A percentile compares a stretch with the other conserved stretches of the same genome.
phyloP scores from a whole-genome alignment of 768 basidiomycete genomes.

The Termitomyces eurrhizus region DNA sequence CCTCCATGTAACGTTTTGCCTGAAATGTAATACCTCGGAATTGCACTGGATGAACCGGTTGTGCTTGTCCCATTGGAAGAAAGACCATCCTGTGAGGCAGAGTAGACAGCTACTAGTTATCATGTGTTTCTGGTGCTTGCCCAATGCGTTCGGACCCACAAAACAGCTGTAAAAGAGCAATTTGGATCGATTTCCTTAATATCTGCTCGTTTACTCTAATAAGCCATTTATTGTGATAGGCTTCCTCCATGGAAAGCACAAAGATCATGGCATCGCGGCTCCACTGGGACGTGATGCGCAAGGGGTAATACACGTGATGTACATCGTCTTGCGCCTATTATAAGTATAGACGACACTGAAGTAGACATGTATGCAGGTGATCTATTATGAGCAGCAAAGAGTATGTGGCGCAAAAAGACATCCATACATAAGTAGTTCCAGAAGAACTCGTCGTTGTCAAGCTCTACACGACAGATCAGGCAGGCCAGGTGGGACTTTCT shows the following conservation, averaged over 20 bases:
- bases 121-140: constrained; percentile 27
- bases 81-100: too few relatives aligned
- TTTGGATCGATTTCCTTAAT: too few relatives aligned
- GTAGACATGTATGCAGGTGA: not conserved
- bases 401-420: constrained; percentile 69
- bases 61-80: too few relatives aligned
- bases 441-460: constrained; percentile 30
- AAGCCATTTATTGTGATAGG: not conserved
- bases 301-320: constrained; percentile 62
- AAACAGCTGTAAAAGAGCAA: too few relatives aligned
- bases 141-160: not conserved
- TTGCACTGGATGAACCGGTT: too few relatives aligned
- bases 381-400: constrained; percentile 48
- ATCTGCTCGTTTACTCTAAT: not conserved
- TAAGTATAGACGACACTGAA: not conserved
- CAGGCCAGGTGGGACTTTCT: constrained; percentile 53
- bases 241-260: not conserved
- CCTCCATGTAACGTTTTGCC: not conserved
- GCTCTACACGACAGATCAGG: constrained; percentile 73
- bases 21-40: too few relatives aligned
- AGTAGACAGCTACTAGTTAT: not conserved
- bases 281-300: constrained; percentile 55
- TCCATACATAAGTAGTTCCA: constrained; percentile 64
- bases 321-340: constrained; percentile 11
- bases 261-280: constrained; percentile 55